A percentile compares a stretch with the other conserved stretches of the same genome.
phyloP scores from a whole-genome alignment of 805 yeast genomes.

The Suhomyces emberorum region DNA sequence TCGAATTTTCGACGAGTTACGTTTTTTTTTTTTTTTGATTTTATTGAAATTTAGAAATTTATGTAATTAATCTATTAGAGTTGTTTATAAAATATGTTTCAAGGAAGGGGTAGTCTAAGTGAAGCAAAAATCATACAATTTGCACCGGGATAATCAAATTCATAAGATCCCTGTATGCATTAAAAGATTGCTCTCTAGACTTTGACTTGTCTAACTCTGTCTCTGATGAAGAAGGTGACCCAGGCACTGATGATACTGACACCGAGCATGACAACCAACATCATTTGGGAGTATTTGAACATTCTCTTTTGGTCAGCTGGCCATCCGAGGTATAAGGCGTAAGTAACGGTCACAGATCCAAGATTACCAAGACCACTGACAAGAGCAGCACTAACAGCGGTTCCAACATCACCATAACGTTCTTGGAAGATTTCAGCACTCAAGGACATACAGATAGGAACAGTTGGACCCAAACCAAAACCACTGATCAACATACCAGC shows the following conservation, averaged over 20 bases:
- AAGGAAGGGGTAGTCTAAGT: no score
- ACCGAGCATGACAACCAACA: conserved; percentile 74
- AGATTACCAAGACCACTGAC: conserved; percentile 85
- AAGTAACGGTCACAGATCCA: conserved; percentile 82
- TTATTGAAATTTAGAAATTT: no score
- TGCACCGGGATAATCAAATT: no score
- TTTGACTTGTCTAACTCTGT: conserved; percentile 30
- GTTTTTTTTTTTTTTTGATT: no score
- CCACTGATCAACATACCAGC: conserved; percentile 82
- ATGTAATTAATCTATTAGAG: no score
- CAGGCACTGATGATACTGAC: conserved; percentile 54
- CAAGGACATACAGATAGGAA: conserved; percentile 85
- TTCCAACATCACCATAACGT: conserved; percentile 78
- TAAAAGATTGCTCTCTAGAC: no score
- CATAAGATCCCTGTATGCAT: no score
- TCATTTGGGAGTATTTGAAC: conserved; percentile 75
- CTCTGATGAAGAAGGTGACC: conserved; percentile 30
- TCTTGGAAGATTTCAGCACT: conserved; percentile 69
- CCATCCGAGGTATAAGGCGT: conserved; percentile 86
- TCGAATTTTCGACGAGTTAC: no score
- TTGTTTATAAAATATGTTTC: no score
- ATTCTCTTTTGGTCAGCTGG: conserved; percentile 65
- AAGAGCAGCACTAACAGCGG: conserved; percentile 78
- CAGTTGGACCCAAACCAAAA: conserved; percentile 87
- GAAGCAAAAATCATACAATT: no score